Conservation (phyloP, 805 yeast genomes). For the Candida ovalis region DNA sequence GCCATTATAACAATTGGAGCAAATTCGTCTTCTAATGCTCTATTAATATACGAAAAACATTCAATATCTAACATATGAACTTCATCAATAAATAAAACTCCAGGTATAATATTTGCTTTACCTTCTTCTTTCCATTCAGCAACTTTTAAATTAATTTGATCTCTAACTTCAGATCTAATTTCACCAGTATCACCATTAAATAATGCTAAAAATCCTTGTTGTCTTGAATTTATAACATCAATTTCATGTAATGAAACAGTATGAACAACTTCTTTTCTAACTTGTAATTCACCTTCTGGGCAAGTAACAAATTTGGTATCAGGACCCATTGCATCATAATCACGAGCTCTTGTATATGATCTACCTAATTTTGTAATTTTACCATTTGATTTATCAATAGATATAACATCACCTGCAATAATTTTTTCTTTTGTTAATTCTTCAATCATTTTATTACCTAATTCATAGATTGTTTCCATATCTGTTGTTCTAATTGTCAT, state of each 20-base stretch:
- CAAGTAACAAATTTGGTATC: conserved; percentile 84
- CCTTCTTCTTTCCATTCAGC: conserved; percentile 98
- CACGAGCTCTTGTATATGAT: conserved; percentile 98
- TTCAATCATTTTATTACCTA: conserved; percentile 57
- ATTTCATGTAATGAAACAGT: conserved; percentile 95
- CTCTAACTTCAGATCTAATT: conserved; percentile 84
- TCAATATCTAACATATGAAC: conserved; percentile 98
- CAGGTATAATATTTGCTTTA: conserved; percentile 95
- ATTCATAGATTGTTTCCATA: conserved; percentile 81
- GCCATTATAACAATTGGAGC: conserved; percentile 96
- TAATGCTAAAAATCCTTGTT: conserved; percentile 58
- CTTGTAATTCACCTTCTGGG: conserved; percentile 98
- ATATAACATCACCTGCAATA: conserved; percentile 92
- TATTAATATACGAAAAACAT: conserved; percentile 88
- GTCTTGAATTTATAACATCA: conserved; percentile 94
- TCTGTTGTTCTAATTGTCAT: conserved; percentile 79
- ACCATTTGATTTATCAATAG: conserved; percentile 96
- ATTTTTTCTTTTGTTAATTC: conserved; percentile 92
- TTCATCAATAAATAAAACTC: conserved; percentile 96
- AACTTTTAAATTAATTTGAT: conserved; percentile 52
- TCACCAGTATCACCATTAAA: conserved; percentile 89
- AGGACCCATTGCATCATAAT: conserved; percentile 96
- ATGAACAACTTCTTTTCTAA: conserved; percentile 96
- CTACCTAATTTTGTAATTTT: conserved; percentile 96
- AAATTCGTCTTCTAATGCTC: conserved; percentile 87